phyloP scores from a whole-genome alignment of 2,329 filamentous ascomycete species.

The Monilinia aucupariae region DNA sequence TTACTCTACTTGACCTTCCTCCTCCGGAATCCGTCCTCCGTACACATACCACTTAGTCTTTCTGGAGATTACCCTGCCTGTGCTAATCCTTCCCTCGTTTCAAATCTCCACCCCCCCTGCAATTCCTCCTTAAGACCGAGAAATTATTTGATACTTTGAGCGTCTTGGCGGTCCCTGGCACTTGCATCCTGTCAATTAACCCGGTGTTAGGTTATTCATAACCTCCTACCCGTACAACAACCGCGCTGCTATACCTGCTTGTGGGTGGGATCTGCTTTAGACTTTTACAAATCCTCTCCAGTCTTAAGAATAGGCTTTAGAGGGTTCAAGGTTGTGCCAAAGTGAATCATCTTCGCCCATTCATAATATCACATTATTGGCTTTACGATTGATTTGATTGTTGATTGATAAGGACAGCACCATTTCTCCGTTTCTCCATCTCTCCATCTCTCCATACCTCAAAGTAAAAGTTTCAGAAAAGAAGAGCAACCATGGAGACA shows the following conservation, averaged over 20 bases:
- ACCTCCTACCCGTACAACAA: constrained; percentile 28
- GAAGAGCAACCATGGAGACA: constrained; percentile 39
- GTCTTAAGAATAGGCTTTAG: background rate
- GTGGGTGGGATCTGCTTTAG: background rate
- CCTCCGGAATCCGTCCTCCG: no score
- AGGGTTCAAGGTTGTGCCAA: background rate
- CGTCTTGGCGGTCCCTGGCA: background rate
- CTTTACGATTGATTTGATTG: background rate
- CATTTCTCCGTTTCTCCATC: background rate
- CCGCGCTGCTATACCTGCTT: constrained; percentile 13
- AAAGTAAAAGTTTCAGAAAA: background rate
- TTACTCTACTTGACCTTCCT: no score
- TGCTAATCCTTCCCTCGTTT: constrained; percentile 1
- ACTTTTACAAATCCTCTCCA: background rate
- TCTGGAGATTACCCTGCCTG: constrained; percentile 4
- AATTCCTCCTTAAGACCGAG: constrained; percentile 15
- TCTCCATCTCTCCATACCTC: no score
- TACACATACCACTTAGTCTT: no score
- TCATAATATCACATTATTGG: background rate
- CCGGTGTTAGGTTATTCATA: constrained; percentile 18
- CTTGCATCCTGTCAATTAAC: no score
- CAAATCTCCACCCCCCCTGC: constrained; percentile 5
- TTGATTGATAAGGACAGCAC: background rate
- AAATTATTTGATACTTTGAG: constrained; percentile 18
- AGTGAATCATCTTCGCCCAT: background rate